These are phyloP conservation scores for Setaria italica DNA, from an alignment of 202 grass and related monocot genomes.

Conservation along the genomic window DNA sequence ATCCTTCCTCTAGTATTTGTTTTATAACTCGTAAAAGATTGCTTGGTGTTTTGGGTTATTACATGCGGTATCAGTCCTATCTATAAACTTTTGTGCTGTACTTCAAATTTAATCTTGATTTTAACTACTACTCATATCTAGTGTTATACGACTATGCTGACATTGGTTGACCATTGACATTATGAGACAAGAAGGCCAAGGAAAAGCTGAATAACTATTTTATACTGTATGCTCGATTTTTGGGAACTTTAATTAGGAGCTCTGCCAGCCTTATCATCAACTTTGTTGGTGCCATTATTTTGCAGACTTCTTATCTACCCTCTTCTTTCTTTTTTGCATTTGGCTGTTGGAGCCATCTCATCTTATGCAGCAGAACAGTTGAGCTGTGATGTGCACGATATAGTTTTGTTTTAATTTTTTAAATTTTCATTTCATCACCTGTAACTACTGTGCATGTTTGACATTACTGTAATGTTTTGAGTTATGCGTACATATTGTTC, in stretches of 20 bases:
- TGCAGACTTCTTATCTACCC: not conserved
- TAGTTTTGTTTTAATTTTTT: slow-evolving; percentile 11
- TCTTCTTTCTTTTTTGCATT: not conserved
- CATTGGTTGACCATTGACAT: not conserved
- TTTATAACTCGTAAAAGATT: slow-evolving; percentile 3
- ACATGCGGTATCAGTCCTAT: slow-evolving; percentile 15
- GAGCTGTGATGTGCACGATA: slow-evolving; percentile 33
- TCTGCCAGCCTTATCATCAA: not conserved
- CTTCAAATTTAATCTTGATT: slow-evolving; percentile 20
- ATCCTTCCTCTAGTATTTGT: slow-evolving; percentile 40
- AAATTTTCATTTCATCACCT: slow-evolving; percentile 12
- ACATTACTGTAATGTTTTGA: slow-evolving; percentile 1
- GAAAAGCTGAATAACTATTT: slow-evolving; percentile 8
- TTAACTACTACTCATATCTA: slow-evolving; percentile 18
- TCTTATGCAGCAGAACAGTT: not conserved
- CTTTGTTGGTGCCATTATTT: slow-evolving; percentile 2
- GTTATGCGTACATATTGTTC: slow-evolving; percentile 11
- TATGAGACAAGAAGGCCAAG: not conserved
- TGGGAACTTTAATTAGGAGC: slow-evolving; percentile 15
- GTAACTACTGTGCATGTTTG: not conserved
- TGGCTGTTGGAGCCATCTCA: not conserved
- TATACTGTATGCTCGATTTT: not conserved
- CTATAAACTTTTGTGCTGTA: slow-evolving; percentile 19
- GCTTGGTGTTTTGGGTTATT: slow-evolving; percentile 17
- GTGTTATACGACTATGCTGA: slow-evolving; percentile 21